Percentiles rank a stretch among this genome's conserved stretches.
Evolutionary conservation across 768 basidiomycete species (phyloP).

Genomic region (Tricholoma furcatifolium): DNA sequence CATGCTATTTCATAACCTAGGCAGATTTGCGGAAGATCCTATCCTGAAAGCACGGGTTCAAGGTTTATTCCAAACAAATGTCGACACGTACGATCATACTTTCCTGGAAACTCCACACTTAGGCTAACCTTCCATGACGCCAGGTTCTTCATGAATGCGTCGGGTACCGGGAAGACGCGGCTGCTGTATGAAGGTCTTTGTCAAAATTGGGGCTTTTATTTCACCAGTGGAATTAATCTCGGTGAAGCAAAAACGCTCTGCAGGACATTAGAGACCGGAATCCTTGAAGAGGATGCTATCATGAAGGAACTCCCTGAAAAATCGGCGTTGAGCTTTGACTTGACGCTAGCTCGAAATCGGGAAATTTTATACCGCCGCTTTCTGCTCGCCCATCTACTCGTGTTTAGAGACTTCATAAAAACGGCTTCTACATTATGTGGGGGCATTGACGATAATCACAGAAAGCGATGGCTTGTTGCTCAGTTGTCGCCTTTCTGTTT

Average conservation of each 20-base stretch:
- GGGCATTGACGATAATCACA: not conserved
- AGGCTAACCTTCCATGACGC: not conserved
- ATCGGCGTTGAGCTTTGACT: not conserved
- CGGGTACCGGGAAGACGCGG: conserved; percentile 4
- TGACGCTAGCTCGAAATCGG: not conserved
- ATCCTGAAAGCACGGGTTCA: not conserved
- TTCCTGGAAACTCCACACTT: not conserved
- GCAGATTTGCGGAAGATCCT: not conserved
- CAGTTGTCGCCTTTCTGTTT: not conserved
- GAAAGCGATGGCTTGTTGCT: not conserved
- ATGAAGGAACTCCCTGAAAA: too few relatives aligned
- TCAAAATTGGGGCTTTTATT: conserved; percentile 9
- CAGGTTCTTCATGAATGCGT: conserved; percentile 2
- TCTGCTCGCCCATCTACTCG: not conserved
- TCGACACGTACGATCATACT: not conserved
- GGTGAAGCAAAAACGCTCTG: too few relatives aligned
- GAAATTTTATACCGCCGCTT: not conserved
- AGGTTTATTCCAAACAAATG: not conserved
- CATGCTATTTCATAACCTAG: conserved; percentile 1
- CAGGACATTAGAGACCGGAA: not conserved
- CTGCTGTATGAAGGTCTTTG: conserved; percentile 9
- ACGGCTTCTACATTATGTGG: not conserved
- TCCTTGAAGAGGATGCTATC: too few relatives aligned
- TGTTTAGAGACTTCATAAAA: not conserved
- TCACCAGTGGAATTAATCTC: too few relatives aligned